These are phyloP conservation scores for Mucor ambiguus DNA, from an alignment of 371 early-diverging fungal species.

Conservation along the genomic window DNA sequence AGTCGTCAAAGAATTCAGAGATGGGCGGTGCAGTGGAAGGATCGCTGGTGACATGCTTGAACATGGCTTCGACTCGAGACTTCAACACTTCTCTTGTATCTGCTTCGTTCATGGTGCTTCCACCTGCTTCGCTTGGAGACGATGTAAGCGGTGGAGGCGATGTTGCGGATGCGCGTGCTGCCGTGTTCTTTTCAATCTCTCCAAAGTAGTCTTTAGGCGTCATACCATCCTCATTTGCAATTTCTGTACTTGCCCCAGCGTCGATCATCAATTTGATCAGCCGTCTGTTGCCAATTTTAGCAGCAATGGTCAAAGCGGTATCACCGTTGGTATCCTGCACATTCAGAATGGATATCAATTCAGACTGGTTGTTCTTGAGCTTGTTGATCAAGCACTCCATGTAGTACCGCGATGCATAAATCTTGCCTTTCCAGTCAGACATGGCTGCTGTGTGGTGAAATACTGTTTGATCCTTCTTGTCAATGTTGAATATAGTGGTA, in stretches of 20 bases:
- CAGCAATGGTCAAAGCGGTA: constrained; percentile 88
- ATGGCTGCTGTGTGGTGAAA: constrained; percentile 92
- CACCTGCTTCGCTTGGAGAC: constrained; percentile 22
- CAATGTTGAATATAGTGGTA: constrained; percentile 76
- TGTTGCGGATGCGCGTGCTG: not conserved
- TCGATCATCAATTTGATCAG: constrained; percentile 75
- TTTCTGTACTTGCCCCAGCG: constrained; percentile 79
- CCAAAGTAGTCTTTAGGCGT: constrained; percentile 53
- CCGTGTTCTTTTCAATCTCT: constrained; percentile 32
- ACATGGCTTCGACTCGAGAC: constrained; percentile 25
- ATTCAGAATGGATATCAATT: constrained; percentile 76
- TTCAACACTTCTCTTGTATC: constrained; percentile 28
- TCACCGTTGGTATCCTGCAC: constrained; percentile 87
- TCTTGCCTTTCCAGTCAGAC: constrained; percentile 74
- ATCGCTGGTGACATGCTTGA: constrained; percentile 14
- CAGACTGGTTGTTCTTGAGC: constrained; percentile 54
- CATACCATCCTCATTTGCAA: constrained; percentile 75
- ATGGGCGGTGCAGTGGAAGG: constrained; percentile 19
- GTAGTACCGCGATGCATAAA: constrained; percentile 83
- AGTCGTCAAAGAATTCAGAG: constrained; percentile 37
- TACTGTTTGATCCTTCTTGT: constrained; percentile 83
- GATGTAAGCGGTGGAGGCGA: not conserved
- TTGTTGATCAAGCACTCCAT: constrained; percentile 82
- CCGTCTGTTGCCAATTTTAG: constrained; percentile 71
- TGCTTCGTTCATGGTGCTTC: constrained; percentile 38